Base-by-base conservation (phyloP, 2,329 filamentous ascomycete genomes). In the Periconia digitata region DNA sequence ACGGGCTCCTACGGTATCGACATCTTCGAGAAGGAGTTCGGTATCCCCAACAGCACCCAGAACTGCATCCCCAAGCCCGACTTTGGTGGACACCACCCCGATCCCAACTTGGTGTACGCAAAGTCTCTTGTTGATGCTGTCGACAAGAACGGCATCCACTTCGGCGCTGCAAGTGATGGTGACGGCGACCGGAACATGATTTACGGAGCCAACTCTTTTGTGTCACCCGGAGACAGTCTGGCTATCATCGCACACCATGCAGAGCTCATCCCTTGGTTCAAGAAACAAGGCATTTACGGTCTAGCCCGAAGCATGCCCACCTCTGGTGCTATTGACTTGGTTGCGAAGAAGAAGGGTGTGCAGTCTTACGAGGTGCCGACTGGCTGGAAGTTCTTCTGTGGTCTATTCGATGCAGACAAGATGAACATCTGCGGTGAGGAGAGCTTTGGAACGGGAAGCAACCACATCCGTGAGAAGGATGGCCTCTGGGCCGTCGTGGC, bases 101-200 rank as follows among this genome's bases (percentile, higher is more conserved):
- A 99, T 71, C 94, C 94, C 60, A 99, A 99, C 79, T 84, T 99
- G 32, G 95, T 94, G 49, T 99, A 99, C 66, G 94, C 94, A 23
- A 90, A 95, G 76, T 92, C 90, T 45, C 83, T 99, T 36, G 94
- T 99, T 51, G 90, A 96, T 67, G 89, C 85, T 53, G 94, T 99
- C 36, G 91, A 99, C 74, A 89, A 89, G 78, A 85, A 90, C 64
- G 83, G 85, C 50, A 91, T 99, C 57, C 94, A 95, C 69, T 99
- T 99, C 64, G 94, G 94, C 67, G 94, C 94, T 50, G 94, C 94
- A 40, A 95, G 90, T 56, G 94, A 99, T 62, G 94, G 94, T 62
- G 94, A 99, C 65, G 94, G 94, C 66, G 94, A 99, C 79, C 89
- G 94, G 63, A 99, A 99, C 85, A 99, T 99, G 94, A 99, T 99